Base-by-base conservation (phyloP, 2,329 filamentous ascomycete genomes). In the Exophiala alcalophila region DNA sequence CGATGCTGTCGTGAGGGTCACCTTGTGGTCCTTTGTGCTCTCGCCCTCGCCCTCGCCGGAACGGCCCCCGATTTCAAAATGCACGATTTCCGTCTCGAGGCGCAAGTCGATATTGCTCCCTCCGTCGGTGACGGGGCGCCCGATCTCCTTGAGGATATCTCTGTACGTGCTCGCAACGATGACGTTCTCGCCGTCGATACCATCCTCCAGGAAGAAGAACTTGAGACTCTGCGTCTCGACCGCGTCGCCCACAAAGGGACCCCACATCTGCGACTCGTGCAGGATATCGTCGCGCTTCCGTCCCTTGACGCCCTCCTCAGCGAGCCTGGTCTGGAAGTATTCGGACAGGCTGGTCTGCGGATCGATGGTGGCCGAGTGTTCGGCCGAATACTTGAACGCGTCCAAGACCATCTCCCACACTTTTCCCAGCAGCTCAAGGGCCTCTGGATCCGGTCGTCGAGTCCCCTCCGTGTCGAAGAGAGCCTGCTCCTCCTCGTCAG, bases 151-250 rank as follows among this genome's bases (percentile, higher is more conserved):
- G 8, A 83, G 59, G n/a, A 83, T 76, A 42, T 71, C 71, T 19
- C 70, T 66, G 57, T 82, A 82, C 3, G 77, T 82, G 1, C 71
- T 77, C 3, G 76, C 75, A 21, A 83, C 75, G 48, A 82, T 81
- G 21, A 78, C 69, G 54, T 81, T 82, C 58, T 77, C 78, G 12
- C 80, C 80, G 54, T 82, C 79, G 34, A 83, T 76, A 44, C 77
- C 81, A 57, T 83, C 78, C 56, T 84, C 80, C 19, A 84, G 64
- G 67, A 76, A 80, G 56, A 82, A 81, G 59, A 78, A 83, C 54
- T 73, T 78, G 48, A 84, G 59, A 55, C 77, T 81, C 58, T 83
- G 80, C 30, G 63, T 69, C 52, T 77, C 71, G 20, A 81, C 67
- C 0, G 74, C 68, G 46, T 76, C 77, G 5, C 80, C 80, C 6